These are phyloP conservation scores for Xylaria hypoxylon DNA, from an alignment of 2,329 filamentous ascomycete genomes.

Conservation along the genomic window DNA sequence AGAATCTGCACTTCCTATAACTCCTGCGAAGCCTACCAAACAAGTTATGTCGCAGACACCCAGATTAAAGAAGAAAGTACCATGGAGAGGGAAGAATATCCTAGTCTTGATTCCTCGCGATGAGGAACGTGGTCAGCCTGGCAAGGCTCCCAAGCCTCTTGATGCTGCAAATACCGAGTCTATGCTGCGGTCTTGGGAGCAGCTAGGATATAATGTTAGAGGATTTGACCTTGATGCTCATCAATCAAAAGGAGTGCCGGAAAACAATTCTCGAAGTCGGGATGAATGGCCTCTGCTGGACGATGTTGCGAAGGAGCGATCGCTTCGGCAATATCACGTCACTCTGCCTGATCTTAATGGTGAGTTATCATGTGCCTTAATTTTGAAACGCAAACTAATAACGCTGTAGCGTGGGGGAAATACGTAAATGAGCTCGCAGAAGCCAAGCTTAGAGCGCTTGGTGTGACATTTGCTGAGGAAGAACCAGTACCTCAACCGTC, in stretches of 20 bases:
- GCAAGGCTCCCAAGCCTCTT: slow-evolving; percentile 66
- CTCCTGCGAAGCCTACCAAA: slow-evolving; percentile 51
- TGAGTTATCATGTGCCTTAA: slow-evolving; percentile 49
- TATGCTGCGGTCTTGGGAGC: slow-evolving; percentile 74
- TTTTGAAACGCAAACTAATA: slow-evolving; percentile 32
- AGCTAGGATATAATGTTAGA: slow-evolving; percentile 74
- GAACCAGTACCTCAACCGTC: slow-evolving; percentile 71
- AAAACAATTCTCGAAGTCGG: slow-evolving; percentile 71
- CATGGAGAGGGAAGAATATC: slow-evolving; percentile 81
- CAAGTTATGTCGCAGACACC: slow-evolving; percentile 60
- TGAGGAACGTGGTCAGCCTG: slow-evolving; percentile 71
- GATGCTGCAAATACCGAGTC: slow-evolving; percentile 65
- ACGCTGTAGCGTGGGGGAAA: slow-evolving; percentile 69
- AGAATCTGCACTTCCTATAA: slow-evolving; percentile 41
- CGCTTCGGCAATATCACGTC: slow-evolving; percentile 67
- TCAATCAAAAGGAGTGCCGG: slow-evolving; percentile 47
- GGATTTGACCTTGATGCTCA: slow-evolving; percentile 74
- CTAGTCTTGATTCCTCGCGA: slow-evolving; percentile 76
- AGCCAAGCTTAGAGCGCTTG: slow-evolving; percentile 90
- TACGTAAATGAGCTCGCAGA: slow-evolving; percentile 88
- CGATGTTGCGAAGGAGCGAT: slow-evolving; percentile 68
- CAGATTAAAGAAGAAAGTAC: slow-evolving; percentile 76
- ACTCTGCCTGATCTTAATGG: slow-evolving; percentile 76
- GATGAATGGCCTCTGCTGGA: slow-evolving; percentile 73
- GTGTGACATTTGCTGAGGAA: slow-evolving; percentile 82